phyloP scores from a whole-genome alignment of 2,329 filamentous ascomycete species.

The Alternaria gansuensis region DNA sequence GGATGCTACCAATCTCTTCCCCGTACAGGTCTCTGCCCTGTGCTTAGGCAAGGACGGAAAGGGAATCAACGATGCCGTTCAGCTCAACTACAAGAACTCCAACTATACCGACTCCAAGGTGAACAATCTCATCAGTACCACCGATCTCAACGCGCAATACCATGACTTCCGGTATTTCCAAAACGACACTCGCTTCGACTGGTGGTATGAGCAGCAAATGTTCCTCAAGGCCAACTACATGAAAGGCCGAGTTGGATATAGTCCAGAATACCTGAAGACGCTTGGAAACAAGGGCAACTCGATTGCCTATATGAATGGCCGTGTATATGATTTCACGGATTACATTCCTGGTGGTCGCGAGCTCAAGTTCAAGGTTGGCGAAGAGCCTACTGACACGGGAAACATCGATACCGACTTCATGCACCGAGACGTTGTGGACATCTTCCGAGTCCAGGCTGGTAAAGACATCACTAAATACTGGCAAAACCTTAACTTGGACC shows the following conservation, averaged over 20 bases:
- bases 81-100: slow-evolving; percentile 79
- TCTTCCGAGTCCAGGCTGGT: slow-evolving; percentile 81
- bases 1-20: slow-evolving; percentile 90
- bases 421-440: slow-evolving; percentile 73
- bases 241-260: slow-evolving; percentile 88
- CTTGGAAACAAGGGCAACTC: slow-evolving; percentile 71
- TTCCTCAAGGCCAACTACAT: slow-evolving; percentile 79
- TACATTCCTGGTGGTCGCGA: slow-evolving; percentile 80
- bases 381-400: slow-evolving; percentile 54
- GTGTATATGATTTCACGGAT: slow-evolving; percentile 88
- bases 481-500: slow-evolving; percentile 71
- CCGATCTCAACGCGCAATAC: slow-evolving; percentile 79
- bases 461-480: slow-evolving; percentile 85
- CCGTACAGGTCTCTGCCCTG: slow-evolving; percentile 90
- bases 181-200: slow-evolving; percentile 84
- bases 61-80: slow-evolving; percentile 72
- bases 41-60: slow-evolving; percentile 79
- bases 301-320: slow-evolving; percentile 79
- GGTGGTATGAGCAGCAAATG: slow-evolving; percentile 90
- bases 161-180: slow-evolving; percentile 91
- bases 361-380: slow-evolving; percentile 63
- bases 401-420: slow-evolving; percentile 76
- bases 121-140: slow-evolving; percentile 68
- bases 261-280: slow-evolving; percentile 75
- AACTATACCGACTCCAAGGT: slow-evolving; percentile 72